Conservation (phyloP, 768 basidiomycete genomes). For the Pleurotus ostreatus region DNA sequence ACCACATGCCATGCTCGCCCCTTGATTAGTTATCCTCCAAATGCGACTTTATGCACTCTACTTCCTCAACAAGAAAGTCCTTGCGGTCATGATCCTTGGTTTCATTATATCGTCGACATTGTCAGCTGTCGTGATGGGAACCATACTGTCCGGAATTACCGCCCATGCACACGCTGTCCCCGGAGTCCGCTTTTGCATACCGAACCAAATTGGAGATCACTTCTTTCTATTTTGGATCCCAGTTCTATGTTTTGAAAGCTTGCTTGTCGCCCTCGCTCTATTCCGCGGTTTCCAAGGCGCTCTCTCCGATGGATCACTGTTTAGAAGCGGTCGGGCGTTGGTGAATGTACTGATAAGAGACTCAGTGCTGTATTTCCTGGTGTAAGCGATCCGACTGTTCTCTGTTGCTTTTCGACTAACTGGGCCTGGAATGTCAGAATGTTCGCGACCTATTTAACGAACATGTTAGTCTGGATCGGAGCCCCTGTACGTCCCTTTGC, state of each 20-base stretch:
- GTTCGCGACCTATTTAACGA: constrained; percentile 51
- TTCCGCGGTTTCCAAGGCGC: constrained; percentile 44
- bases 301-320: constrained; percentile 27
- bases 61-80: constrained; percentile 45
- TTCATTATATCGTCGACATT: constrained; percentile 36
- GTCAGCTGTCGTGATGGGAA: constrained; percentile 47
- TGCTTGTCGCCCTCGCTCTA: constrained; percentile 50
- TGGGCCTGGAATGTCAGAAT: constrained; percentile 31
- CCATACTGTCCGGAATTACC: constrained; percentile 32
- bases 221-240: constrained; percentile 63
- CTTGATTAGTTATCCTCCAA: constrained; percentile 48
- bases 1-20: not conserved
- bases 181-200: constrained; percentile 37
- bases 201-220: constrained; percentile 29
- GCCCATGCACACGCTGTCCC: constrained; percentile 16
- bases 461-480: constrained; percentile 37
- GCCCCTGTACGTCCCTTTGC: constrained; percentile 24
- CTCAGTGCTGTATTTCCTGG: constrained; percentile 52
- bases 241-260: constrained; percentile 47
- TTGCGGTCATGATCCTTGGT: constrained; percentile 38
- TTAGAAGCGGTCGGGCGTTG: constrained; percentile 39
- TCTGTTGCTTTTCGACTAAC: not conserved
- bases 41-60: constrained; percentile 63
- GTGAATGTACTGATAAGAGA: constrained; percentile 51
- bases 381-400: constrained; percentile 33